Evolutionary conservation across 345 rosid genomes (phyloP).

Genomic region (Pelargonium nanum): DNA sequence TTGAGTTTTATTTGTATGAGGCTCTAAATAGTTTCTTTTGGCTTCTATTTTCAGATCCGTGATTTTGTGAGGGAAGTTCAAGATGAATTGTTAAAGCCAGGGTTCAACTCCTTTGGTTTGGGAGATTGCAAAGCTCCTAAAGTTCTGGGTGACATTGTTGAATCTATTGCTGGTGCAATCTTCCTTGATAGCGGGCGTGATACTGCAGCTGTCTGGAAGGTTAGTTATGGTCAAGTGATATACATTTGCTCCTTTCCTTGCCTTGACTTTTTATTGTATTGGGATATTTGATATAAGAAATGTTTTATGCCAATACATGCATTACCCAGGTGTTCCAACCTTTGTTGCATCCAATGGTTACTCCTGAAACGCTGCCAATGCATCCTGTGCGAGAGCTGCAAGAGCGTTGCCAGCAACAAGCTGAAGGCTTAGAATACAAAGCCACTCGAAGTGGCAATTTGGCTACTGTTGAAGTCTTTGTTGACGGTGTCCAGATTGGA

Average conservation of each 20-base stretch:
- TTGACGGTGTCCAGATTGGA: conserved; percentile 85
- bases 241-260: neutral
- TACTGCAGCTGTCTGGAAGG: conserved; percentile 87
- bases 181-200: conserved; percentile 78
- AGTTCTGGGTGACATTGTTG: conserved; percentile 94
- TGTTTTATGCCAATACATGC: neutral
- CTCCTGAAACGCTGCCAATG: conserved; percentile 98
- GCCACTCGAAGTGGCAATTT: conserved; percentile 74
- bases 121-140: conserved; percentile 99
- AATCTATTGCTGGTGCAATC: conserved; percentile 95
- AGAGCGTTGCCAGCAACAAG: conserved; percentile 97
- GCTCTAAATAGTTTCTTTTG: conserved; percentile 2
- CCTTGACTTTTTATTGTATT: neutral
- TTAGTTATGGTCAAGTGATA: conserved; percentile 19
- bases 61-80: conserved; percentile 89
- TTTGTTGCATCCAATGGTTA: conserved; percentile 92
- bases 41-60: conserved; percentile 48
- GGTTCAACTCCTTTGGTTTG: conserved; percentile 90
- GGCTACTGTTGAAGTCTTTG: conserved; percentile 92
- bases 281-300: conserved; percentile 4
- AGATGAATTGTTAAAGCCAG: conserved; percentile 70
- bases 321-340: conserved; percentile 71
- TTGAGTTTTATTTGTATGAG: neutral
- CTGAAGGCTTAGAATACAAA: conserved; percentile 93
- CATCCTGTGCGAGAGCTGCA: conserved; percentile 99